A percentile compares a stretch with the other conserved stretches of the same genome.
These are phyloP conservation scores for Fraxinus sp. DNA, from an alignment of 305 asterid genomes.

Conservation along the genomic window DNA sequence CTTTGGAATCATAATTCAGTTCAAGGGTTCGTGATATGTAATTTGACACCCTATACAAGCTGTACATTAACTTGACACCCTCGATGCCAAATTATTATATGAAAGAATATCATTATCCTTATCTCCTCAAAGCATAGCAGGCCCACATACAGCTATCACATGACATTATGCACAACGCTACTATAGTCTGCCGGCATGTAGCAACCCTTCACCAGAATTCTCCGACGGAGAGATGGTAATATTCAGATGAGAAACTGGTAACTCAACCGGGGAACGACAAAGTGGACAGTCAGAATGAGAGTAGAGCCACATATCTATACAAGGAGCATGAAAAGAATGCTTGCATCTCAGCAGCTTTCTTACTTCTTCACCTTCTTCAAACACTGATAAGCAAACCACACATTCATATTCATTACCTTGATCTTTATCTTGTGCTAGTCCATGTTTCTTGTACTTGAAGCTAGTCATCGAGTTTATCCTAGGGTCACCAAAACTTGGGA, in stretches of 20 bases:
- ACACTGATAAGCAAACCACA: slow-evolving; percentile 64
- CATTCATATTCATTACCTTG: slow-evolving; percentile 47
- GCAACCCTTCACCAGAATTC: slow-evolving; percentile 18
- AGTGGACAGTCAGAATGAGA: slow-evolving; percentile 77
- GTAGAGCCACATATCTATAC: slow-evolving; percentile 85
- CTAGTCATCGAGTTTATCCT: slow-evolving; percentile 23
- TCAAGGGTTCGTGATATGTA: neutral
- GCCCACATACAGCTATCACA: neutral
- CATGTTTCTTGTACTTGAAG: slow-evolving; percentile 36
- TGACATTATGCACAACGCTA: neutral
- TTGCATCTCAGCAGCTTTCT: slow-evolving; percentile 58
- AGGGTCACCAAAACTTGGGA: neutral
- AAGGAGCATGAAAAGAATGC: slow-evolving; percentile 72
- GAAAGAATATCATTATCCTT: neutral
- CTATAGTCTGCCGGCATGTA: slow-evolving; percentile 8
- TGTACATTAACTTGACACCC: neutral
- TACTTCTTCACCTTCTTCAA: slow-evolving; percentile 68
- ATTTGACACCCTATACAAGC: neutral
- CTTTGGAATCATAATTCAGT: neutral
- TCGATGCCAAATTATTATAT: neutral
- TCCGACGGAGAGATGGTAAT: neutral
- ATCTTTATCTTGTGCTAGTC: slow-evolving; percentile 8
- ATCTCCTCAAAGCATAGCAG: neutral
- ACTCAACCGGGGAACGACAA: slow-evolving; percentile 64
- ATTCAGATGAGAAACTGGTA: slow-evolving; percentile 10